Base-by-base conservation (phyloP, 495 filamentous ascomycete genomes). In the Lentithecium fluviatile region DNA sequence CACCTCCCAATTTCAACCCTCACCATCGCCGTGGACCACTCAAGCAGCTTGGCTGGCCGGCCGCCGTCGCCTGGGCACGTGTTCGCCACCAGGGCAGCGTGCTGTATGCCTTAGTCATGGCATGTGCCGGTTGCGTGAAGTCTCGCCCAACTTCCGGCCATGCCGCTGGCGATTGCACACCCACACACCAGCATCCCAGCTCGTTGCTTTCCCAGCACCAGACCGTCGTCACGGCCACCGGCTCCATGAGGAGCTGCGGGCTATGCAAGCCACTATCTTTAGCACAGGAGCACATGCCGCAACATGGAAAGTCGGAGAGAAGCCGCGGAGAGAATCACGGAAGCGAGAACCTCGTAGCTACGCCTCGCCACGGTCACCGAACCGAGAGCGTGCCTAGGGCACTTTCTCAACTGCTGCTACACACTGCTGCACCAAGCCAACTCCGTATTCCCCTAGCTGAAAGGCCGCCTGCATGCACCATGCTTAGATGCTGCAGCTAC, bases 181-280 rank as follows among this genome's bases (percentile, higher is more conserved):
- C 29, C 29, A 32, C 10, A 10, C 10, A 32, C 40, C 40, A 6
- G 13, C 40, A 3, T 43, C 4, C 19, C 40, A 43, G 15, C 40
- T 6, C 40, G 40, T 43, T 43, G 40, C 40, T 43, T 43, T 43
- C 15, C 40, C 15, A 4, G 15, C 40, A 4, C 19, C 40, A 6
- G 8, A 7, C 7, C 4, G 40, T 20, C 40, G 40, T 43, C 40
- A 43, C 40, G 6, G 5, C 40, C 40, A 43, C 15, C 15, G 40
- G 4, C 40, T 6, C 3, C 40, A 5, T 43, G 19, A 4, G 40
- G 29, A 10, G 10, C 4, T 10, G 4, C 5, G 13, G 13, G 40
- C 19, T 20, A 43, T 43, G 40, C 40, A 43, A 43, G 40, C 40
- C 40, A 43, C 40, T 43, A 43, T 43, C 40, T 43, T 43, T 43